Percentiles rank a stretch among this genome's conserved stretches.
These are phyloP conservation scores for Linnemannia zychae DNA, from an alignment of 192 early-diverging fungal genomes.

Conservation along the genomic window DNA sequence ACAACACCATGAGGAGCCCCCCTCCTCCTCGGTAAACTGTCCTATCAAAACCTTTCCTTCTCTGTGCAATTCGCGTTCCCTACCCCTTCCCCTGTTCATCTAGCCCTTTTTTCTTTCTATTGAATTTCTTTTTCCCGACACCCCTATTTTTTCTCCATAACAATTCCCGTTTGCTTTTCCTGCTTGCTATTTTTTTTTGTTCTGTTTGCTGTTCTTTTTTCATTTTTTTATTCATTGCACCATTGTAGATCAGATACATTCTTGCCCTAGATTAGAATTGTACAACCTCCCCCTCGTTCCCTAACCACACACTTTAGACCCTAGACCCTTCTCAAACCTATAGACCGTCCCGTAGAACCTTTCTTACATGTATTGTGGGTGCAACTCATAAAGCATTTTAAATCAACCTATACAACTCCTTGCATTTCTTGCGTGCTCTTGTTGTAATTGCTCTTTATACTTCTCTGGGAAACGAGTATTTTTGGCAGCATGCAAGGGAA, in stretches of 20 bases:
- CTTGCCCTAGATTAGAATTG: constrained; percentile 8
- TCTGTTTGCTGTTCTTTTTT: neutral
- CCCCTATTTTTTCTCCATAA: neutral
- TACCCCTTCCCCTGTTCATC: neutral
- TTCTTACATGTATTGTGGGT: neutral
- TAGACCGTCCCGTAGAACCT: neutral
- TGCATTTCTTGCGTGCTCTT: neutral
- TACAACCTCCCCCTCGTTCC: constrained; percentile 14
- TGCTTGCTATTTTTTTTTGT: neutral
- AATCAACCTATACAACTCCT: neutral
- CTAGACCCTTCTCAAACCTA: neutral
- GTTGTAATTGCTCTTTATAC: neutral
- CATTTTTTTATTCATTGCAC: neutral
- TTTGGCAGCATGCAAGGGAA: neutral
- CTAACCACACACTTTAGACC: neutral
- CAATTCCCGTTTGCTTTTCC: neutral
- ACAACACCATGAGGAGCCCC: neutral
- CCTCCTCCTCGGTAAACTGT: neutral
- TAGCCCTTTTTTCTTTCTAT: constrained; percentile 6
- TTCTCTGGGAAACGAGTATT: neutral
- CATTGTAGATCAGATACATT: constrained; percentile 32
- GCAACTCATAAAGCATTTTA: neutral
- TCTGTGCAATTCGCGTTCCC: neutral
- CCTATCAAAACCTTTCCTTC: neutral
- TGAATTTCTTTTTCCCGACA: constrained; percentile 7